Conservation (phyloP, 331 rosid species). For the Dryas integrifolia region DNA sequence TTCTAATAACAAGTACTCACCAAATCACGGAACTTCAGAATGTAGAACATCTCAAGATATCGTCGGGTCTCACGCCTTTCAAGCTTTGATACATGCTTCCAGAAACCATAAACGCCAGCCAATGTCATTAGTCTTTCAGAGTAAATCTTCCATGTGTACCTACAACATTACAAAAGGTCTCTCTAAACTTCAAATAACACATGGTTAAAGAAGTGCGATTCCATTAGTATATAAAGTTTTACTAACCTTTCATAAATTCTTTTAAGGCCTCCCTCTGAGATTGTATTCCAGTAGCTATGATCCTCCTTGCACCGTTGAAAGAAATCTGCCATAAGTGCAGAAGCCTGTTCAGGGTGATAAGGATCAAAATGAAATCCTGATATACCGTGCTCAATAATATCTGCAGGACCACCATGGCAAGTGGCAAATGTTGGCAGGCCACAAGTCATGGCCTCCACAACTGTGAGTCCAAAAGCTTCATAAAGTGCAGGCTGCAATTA, state of each 20-base stretch:
- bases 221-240: background rate
- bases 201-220: background rate
- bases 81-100: constrained; percentile 80
- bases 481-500: constrained; percentile 74
- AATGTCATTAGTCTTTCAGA: constrained; percentile 82
- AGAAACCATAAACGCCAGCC: constrained; percentile 83
- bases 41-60: constrained; percentile 89
- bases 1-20: constrained; percentile 40
- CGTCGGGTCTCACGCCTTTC: constrained; percentile 78
- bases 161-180: constrained; percentile 24
- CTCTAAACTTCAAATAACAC: background rate
- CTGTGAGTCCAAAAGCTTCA: constrained; percentile 94
- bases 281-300: constrained; percentile 57
- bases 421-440: constrained; percentile 88
- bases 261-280: constrained; percentile 67
- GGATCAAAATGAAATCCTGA: constrained; percentile 90
- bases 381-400: constrained; percentile 72
- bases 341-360: constrained; percentile 71
- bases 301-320: constrained; percentile 56
- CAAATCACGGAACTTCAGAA: constrained; percentile 79
- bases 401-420: constrained; percentile 83
- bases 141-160: constrained; percentile 90
- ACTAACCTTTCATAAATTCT: constrained; percentile 72
- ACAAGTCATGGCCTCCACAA: constrained; percentile 85
- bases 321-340: constrained; percentile 53